Base-by-base conservation (phyloP, 2,329 filamentous ascomycete species). In the Stagonosporopsis rhizophila region DNA sequence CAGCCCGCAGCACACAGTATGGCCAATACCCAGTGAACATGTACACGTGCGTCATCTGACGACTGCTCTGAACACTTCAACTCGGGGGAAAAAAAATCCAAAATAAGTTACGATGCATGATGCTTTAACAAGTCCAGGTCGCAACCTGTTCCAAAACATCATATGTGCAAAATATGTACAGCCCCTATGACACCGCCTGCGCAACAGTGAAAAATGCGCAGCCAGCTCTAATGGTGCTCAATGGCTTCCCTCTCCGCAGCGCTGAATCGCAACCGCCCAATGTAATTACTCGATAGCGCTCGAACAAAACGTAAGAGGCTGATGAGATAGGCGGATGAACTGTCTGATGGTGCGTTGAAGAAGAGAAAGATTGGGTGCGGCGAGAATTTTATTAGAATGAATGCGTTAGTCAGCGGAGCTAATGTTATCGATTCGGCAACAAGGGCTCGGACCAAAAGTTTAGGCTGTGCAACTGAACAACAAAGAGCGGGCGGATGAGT, bases 121-220 rank as follows among this genome's bases (percentile, higher is more conserved):
- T 3, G 7, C 19, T 9, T 37, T 20, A 6, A 6, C 34, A 20
- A 20, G n/a, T 7, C 6, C n/a, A 4, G 9, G 8, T 20, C 4
- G 19, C 34, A 37, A n/a, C 8, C 25, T 9, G 5, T 8, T 25
- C 7, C 28, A 30, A 44, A 32, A 22, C 28, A 42, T 48, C 51
- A 54, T 30, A 15, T 44, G 9, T 20, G 23, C 17, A 32, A 19
- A 30, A 49, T 59, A 86, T 92, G 89, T 92, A 70, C 81, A 87
- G 84, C 84, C 80, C 88, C 86, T 92, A 89, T 92, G 90, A 93
- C 89, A 87, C 90, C 86, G 88, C 87, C 88, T 85, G 84, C 85
- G 85, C 86, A 89, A 91, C 80, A 74, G 76, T 72, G 53, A 81
- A 67, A 79, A 83, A 83, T 85, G 81, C 86, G 79, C 82, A 84